These are phyloP conservation scores for Diaporthe sp. DNA, from an alignment of 2,329 filamentous ascomycete genomes.

Conservation along the genomic window DNA sequence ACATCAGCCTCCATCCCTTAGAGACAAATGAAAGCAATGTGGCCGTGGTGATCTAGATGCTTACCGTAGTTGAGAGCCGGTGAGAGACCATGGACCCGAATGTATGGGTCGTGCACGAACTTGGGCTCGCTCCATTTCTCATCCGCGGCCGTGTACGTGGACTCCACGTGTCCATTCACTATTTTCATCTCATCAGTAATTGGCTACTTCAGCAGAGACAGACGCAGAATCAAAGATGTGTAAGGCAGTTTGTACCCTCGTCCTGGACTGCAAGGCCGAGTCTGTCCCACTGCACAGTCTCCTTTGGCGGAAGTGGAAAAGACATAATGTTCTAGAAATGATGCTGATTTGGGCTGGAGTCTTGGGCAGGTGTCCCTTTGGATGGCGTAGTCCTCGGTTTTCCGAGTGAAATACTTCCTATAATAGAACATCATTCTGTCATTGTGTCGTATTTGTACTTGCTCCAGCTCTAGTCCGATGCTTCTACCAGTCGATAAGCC, in stretches of 20 bases:
- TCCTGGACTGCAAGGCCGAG: not conserved
- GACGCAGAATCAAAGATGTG: not conserved
- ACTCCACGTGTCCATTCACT: constrained; percentile 97
- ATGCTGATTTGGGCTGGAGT: not conserved
- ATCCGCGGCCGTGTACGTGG: constrained; percentile 80
- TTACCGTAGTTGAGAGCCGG: constrained; percentile 97
- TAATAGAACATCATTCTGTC: not conserved
- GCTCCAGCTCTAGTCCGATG: too few relatives aligned
- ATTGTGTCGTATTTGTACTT: not conserved
- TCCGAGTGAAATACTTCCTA: not conserved
- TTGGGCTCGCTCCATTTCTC: constrained; percentile 82
- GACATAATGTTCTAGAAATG: not conserved
- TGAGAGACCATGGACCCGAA: constrained; percentile 94
- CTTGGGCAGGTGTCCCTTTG: not conserved
- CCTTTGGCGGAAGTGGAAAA: not conserved
- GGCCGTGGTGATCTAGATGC: constrained; percentile 23
- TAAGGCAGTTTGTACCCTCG: not conserved
- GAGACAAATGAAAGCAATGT: not conserved
- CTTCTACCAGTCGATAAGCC: not conserved
- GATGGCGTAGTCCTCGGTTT: not conserved
- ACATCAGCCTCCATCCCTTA: not conserved
- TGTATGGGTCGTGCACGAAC: constrained; percentile 86
- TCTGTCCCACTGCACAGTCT: not conserved
- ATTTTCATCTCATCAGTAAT: not conserved
- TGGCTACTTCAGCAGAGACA: not conserved